Evolutionary conservation across 208 protist species (phyloP).

Genomic region (Acanthamoeba healyi): DNA sequence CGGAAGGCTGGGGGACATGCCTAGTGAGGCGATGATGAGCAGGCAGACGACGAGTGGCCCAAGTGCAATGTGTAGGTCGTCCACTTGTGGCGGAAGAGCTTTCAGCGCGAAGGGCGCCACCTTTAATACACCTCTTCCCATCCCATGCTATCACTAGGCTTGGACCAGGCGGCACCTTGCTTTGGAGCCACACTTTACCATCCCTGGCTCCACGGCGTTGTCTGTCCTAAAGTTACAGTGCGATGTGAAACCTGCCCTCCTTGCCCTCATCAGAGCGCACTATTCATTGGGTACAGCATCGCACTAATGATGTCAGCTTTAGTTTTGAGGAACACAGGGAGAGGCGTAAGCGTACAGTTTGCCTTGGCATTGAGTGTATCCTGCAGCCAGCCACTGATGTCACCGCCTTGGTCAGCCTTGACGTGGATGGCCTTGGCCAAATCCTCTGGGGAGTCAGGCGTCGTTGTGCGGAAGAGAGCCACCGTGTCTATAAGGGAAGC

Average conservation of each 20-base stretch:
- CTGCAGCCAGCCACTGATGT: slow-evolving; percentile 31
- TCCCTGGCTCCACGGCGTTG: background rate
- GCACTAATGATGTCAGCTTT: background rate
- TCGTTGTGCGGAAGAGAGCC: slow-evolving; percentile 16
- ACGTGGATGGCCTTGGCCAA: slow-evolving; percentile 21
- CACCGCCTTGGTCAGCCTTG: slow-evolving; percentile 49
- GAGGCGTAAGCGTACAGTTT: background rate
- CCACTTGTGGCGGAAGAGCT: too few relatives aligned
- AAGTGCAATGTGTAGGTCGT: too few relatives aligned
- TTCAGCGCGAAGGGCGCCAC: too few relatives aligned
- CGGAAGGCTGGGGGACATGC: too few relatives aligned
- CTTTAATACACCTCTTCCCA: too few relatives aligned
- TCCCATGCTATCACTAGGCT: too few relatives aligned
- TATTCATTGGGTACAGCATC: background rate
- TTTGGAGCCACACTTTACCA: background rate
- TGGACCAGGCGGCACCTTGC: too few relatives aligned
- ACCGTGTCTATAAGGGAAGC: slow-evolving; percentile 31
- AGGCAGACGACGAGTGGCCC: too few relatives aligned
- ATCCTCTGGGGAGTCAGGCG: slow-evolving; percentile 17
- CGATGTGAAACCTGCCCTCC: background rate
- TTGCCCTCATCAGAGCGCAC: background rate
- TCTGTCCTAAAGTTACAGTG: background rate
- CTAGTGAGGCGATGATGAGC: too few relatives aligned
- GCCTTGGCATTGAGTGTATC: background rate
- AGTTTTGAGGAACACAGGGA: background rate